Evolutionary conservation across 225 moss, liverwort and hornwort genomes (phyloP).

Genomic region (Anthoceros angustus): DNA sequence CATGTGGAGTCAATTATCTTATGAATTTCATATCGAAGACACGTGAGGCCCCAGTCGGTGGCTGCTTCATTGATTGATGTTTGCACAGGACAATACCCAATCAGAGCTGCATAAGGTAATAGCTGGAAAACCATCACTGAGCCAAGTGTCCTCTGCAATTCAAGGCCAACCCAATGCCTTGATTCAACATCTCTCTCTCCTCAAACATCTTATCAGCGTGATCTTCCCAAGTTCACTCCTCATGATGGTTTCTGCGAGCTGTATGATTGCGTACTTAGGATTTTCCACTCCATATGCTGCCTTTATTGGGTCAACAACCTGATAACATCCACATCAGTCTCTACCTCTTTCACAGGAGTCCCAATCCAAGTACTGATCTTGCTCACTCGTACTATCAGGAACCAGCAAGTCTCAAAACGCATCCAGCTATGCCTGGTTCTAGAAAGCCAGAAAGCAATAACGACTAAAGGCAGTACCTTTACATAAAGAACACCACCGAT

Average conservation of each 20-base stretch:
- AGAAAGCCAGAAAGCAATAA: too few relatives aligned
- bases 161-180: slow-evolving; percentile 75
- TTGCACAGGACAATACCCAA: slow-evolving; percentile 5
- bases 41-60: slow-evolving; percentile 83
- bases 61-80: slow-evolving; percentile 94
- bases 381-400: too few relatives aligned
- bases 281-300: slow-evolving; percentile 98
- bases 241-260: slow-evolving; percentile 97
- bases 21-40: slow-evolving; percentile 90
- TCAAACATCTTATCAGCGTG: slow-evolving; percentile 95
- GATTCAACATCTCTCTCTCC: slow-evolving; percentile 86
- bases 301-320: slow-evolving; percentile 87
- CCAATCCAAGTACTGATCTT: too few relatives aligned
- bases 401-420: too few relatives aligned
- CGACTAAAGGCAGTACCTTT: slow-evolving; percentile 18
- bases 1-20: slow-evolving; percentile 10
- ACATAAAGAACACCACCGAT: slow-evolving; percentile 91
- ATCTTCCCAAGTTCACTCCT: slow-evolving; percentile 97
- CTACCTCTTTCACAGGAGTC: background rate
- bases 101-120: background rate
- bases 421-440: too few relatives aligned
- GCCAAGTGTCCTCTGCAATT: slow-evolving; percentile 18
- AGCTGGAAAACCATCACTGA: slow-evolving; percentile 4
- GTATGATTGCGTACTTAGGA: slow-evolving; percentile 92
- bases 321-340: slow-evolving; percentile 6